A percentile compares a stretch with the other conserved stretches of the same genome.
These are phyloP conservation scores for Didymella keratinophila DNA, from an alignment of 2,329 filamentous ascomycete species.

Conservation along the genomic window DNA sequence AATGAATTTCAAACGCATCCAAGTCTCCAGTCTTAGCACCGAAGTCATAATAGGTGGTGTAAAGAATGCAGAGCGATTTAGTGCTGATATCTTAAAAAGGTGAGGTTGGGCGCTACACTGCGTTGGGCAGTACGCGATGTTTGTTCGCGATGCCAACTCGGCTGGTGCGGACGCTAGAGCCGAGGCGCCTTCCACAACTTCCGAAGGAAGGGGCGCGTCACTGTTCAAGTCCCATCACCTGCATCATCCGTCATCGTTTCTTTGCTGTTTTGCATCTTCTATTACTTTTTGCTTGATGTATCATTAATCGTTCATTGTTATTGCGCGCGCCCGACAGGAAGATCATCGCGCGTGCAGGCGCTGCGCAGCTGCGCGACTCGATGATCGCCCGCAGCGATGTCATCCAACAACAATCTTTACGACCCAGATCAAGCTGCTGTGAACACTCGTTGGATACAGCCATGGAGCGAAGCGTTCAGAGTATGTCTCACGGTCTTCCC, in stretches of 20 bases:
- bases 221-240: background rate
- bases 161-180: background rate
- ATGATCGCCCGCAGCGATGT: slow-evolving; percentile 33
- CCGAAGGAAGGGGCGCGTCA: background rate
- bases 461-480: slow-evolving; percentile 45
- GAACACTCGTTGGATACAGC: slow-evolving; percentile 38
- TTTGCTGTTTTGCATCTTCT: background rate
- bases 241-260: background rate
- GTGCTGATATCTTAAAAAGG: too few relatives aligned
- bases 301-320: too few relatives aligned
- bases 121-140: too few relatives aligned
- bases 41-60: too few relatives aligned
- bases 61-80: too few relatives aligned
- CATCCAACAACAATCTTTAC: slow-evolving; percentile 40
- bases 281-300: too few relatives aligned
- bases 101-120: too few relatives aligned
- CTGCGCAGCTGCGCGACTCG: slow-evolving; percentile 10
- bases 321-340: too few relatives aligned
- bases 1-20: too few relatives aligned
- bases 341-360: slow-evolving; percentile 4
- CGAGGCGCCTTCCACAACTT: slow-evolving; percentile 2
- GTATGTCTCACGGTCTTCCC: slow-evolving; percentile 23
- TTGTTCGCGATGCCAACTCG: too few relatives aligned
- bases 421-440: slow-evolving; percentile 40
- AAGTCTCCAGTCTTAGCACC: too few relatives aligned